Base-by-base conservation (phyloP, 305 asterid species). In the Caryopteris hybrid region DNA sequence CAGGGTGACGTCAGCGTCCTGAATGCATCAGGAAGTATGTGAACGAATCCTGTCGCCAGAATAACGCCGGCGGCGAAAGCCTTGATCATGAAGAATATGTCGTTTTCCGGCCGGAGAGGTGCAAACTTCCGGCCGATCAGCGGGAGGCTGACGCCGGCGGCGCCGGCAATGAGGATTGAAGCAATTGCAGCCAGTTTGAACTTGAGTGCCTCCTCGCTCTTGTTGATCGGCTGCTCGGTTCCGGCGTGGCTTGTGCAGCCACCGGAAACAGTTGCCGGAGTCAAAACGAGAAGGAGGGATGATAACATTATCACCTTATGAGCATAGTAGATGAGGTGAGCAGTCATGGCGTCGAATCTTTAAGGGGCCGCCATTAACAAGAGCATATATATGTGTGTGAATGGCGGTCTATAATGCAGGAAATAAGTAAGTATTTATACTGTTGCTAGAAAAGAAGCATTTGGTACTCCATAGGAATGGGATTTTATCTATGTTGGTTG, bases 31-130 rank as follows among this genome's bases (percentile, higher is more conserved):
- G 92, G 92, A 4, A 85, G 78, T 17, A 88, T 64, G 76, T 87
- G 95, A 11, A 87, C 72, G 74, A 81, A 81, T 0, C 91, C 95
- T 1, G 95, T 83, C 0, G 90, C 84, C 2, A 88, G 39, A 12
- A 88, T 86, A 16, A 88, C 92, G 0, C 95, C 92, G 0, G 90
- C 91, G 0, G 91, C 95, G 23, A 85, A 88, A 5, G 86, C 88
- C 68, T 88, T 85, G 59, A 87, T 59, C 68, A 83, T 45, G 73
- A 84, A 70, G 72, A 88, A 86, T 0, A 86, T 21, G 67, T 88
- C 85, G 13, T 83, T 83, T 2, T 88, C 91, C 0, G 91, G 89
- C 10, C 74, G 72, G 4, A 88, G 76, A 11, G 54, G 43, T 2
- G 84, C 62, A 6, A 84, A 9, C 9, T 22, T 75, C 12, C 66